phyloP scores from a whole-genome alignment of 495 filamentous ascomycete species.

The Parathielavia hyrcaniae region DNA sequence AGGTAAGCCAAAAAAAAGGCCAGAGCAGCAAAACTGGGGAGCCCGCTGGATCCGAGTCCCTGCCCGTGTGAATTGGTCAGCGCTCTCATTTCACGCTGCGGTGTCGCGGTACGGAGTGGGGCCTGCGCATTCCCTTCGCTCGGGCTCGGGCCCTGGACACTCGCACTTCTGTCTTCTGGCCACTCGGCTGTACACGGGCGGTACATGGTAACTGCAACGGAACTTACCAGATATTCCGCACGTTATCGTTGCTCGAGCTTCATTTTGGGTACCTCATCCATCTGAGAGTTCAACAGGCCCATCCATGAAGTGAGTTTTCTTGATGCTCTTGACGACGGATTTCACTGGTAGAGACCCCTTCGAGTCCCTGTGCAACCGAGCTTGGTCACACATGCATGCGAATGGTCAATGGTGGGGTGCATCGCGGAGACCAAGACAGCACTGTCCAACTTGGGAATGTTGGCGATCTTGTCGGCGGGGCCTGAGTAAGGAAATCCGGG shows the following conservation, averaged over 20 bases:
- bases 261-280: too few species aligned
- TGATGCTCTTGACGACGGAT: too few species aligned
- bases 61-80: conserved; percentile 33
- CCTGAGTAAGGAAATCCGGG: conserved; percentile 6
- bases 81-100: conserved; percentile 18
- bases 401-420: conserved; percentile 2
- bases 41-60: conserved; percentile 18
- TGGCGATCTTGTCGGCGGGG: conserved; percentile 10
- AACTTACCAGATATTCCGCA: too few species aligned
- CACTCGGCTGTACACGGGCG: neutral
- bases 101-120: conserved; percentile 27
- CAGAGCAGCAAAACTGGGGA: conserved; percentile 15
- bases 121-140: conserved; percentile 2
- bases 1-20: conserved; percentile 7
- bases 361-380: neutral
- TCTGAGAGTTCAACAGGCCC: too few species aligned
- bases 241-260: too few species aligned
- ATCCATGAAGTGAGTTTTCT: too few species aligned
- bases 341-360: neutral
- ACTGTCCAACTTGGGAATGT: conserved; percentile 11
- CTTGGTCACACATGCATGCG: neutral
- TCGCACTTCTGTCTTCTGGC: conserved; percentile 1
- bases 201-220: neutral
- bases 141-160: conserved; percentile 10
- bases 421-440: conserved; percentile 12